Base-by-base conservation (phyloP, 345 rosid genomes). In the Sisymbrium irio region DNA sequence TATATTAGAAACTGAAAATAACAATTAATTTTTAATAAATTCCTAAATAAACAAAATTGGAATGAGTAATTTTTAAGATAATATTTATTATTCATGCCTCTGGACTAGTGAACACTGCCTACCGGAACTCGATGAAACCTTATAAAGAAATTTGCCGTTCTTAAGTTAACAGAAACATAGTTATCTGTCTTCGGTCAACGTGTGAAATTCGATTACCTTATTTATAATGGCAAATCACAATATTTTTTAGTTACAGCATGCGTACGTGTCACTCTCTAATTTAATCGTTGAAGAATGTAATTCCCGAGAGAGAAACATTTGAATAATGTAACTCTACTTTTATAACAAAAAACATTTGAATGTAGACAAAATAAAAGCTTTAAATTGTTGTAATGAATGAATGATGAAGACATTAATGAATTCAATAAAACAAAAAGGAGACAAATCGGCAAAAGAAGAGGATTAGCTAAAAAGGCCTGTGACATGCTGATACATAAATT, bases 401-500 rank as follows among this genome's bases (percentile, higher is more conserved):
- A 18, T 18, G 42, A 41, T 42, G n/a, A 8, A 12, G 39, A 18
- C 17, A 18, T 15, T 59, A 25, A 60, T 37, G 19, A 59, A 22
- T 41, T 9, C 5, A 47, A 35, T 30, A n/a, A 35, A 27, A 49
- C 1, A 39, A 7, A 59, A 37, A 15, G 4, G 33, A 46, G 56
- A 44, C 44, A 33, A 53, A 41, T 45, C 7, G 42, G 54, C 42
- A 25, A 33, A 46, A 15, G 4, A 20, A 8, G 22, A 44, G 18
- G 28, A 42, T 53, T 41, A 53, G 64, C 64, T 63, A 44, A 63
- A 45, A 30, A 45, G 78, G 47, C 17, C 33, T 49, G 59, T 46
- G 27, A 22, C 78, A 65, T 65, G 78, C 72, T 74, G 30, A 56
- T 46, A 33, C 22, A 13, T 36, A 17, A 7, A 11, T 32, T 20